phyloP scores from a whole-genome alignment of 177 flowering plant species.

The Vitis hybrid region DNA sequence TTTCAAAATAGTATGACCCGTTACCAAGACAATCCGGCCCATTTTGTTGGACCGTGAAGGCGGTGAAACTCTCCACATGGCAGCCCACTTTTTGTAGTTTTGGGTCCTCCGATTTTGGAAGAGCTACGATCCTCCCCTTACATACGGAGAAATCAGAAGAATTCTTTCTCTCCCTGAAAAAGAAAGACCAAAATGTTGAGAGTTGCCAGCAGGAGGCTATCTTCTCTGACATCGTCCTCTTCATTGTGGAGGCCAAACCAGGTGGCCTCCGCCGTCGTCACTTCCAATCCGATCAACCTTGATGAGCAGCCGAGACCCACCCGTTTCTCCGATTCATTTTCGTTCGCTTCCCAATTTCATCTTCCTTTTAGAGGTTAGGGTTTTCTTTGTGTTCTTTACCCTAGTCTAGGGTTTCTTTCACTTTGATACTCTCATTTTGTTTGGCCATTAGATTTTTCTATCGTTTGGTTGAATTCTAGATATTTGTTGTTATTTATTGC shows the following conservation, averaged over 20 bases:
- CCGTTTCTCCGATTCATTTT: background rate
- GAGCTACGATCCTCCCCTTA: no score
- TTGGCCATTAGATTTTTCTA: no score
- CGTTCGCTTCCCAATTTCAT: constrained; percentile 6
- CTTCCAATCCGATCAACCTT: constrained; percentile 2
- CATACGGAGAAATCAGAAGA: no score
- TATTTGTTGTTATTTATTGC: no score
- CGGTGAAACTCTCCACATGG: no score
- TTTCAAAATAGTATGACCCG: no score
- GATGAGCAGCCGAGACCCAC: constrained; percentile 11
- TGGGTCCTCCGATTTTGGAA: no score
- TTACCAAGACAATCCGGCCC: no score
- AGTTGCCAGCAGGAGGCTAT: constrained; percentile 26
- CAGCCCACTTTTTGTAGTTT: no score
- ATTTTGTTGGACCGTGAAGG: no score
- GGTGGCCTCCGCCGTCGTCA: constrained; percentile 9
- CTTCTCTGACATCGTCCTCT: constrained; percentile 12
- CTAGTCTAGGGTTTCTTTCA: background rate
- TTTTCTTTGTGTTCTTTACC: background rate
- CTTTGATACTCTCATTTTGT: background rate
- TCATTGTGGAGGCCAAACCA: constrained; percentile 14
- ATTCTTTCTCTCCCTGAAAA: background rate
- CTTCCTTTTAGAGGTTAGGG: constrained; percentile 23
- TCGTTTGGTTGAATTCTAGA: no score
- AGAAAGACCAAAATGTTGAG: constrained; percentile 24